Conservation (phyloP, 2,329 filamentous ascomycete genomes). For the Pseudocercospora ulei region DNA sequence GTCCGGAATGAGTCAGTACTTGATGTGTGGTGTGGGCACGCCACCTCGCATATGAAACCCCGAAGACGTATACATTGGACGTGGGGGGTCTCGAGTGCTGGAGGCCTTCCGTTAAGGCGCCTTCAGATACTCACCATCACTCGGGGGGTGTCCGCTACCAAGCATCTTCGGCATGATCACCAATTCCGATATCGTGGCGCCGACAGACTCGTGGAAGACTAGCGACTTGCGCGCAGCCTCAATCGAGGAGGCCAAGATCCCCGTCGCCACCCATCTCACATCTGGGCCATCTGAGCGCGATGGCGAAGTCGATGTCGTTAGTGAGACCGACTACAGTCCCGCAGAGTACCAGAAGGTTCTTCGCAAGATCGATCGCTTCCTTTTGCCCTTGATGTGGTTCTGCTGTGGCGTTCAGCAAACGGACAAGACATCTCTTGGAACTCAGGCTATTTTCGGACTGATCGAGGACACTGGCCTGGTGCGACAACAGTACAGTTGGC, state of each 20-base stretch:
- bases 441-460: conserved; percentile 43
- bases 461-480: conserved; percentile 40
- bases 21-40: too few species aligned
- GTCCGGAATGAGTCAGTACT: too few species aligned
- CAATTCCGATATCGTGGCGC: conserved; percentile 1
- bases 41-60: too few species aligned
- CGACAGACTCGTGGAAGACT: not conserved
- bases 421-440: conserved; percentile 38
- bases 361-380: conserved; percentile 40
- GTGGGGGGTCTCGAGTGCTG: too few species aligned
- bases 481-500: conserved; percentile 37
- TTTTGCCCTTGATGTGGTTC: conserved; percentile 43
- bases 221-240: not conserved
- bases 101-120: too few species aligned
- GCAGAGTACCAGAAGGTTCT: conserved; percentile 27
- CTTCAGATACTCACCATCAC: too few species aligned
- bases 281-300: conserved; percentile 14
- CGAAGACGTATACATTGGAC: too few species aligned
- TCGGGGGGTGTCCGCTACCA: too few species aligned
- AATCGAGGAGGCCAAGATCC: conserved; percentile 15
- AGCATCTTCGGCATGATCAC: not conserved
- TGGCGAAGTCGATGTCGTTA: conserved; percentile 19
- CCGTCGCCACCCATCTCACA: conserved; percentile 14
- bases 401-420: conserved; percentile 45
- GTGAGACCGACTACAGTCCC: conserved; percentile 26